Base-by-base conservation (phyloP, 139 green algal genomes). In the Spirogloea muscicola region DNA sequence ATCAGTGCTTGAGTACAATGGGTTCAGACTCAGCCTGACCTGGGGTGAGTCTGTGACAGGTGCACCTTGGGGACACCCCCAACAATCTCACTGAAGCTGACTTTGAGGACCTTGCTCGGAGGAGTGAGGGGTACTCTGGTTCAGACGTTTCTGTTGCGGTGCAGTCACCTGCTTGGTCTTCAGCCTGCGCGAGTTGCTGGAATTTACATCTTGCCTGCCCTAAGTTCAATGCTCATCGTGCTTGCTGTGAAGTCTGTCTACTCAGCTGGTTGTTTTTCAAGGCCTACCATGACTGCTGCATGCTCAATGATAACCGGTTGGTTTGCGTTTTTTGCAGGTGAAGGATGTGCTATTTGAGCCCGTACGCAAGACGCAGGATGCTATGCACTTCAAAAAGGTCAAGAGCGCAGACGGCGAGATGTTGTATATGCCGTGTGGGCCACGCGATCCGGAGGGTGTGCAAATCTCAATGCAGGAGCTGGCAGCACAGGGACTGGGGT, bases 261-360 rank as follows among this genome's bases (percentile, higher is more conserved):
- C n/a, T n/a, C n/a, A n/a, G n/a, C n/a, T n/a, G n/a, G n/a, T n/a
- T n/a, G n/a, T n/a, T n/a, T n/a, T n/a, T n/a, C n/a, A n/a, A n/a
- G n/a, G n/a, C n/a, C n/a, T n/a, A n/a, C n/a, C n/a, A n/a, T n/a
- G n/a, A n/a, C n/a, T n/a, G n/a, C n/a, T n/a, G n/a, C n/a, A n/a
- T n/a, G n/a, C n/a, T n/a, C n/a, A n/a, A n/a, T n/a, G n/a, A n/a
- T n/a, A n/a, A n/a, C n/a, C n/a, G n/a, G n/a, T n/a, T n/a, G n/a
- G n/a, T n/a, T n/a, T n/a, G n/a, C n/a, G n/a, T 25, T 40, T 6
- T 27, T 10, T 13, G n/a, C 74, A 81, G 74, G 80, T 86, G 38
- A 84, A 97, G 86, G 94, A 98, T 68, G 94, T 98, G 59, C 87
- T 99, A 3, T 97, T 98, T 88, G 89, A 99, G 86, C 94, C 94